Conservation (phyloP, 1,284 basidiomycete species). For the Dichomitus squalens region DNA sequence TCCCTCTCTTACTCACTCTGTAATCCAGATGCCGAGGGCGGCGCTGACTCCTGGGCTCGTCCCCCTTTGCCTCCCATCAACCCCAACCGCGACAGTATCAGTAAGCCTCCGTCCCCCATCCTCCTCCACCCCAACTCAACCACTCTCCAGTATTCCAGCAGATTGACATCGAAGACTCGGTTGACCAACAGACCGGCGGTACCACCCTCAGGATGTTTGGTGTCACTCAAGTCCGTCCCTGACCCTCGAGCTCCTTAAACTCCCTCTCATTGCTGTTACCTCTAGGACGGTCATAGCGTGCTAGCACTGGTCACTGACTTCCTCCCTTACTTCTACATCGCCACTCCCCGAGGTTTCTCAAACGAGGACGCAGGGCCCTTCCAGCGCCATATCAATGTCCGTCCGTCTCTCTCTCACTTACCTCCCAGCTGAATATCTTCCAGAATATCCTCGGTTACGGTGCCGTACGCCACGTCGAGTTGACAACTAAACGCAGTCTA, state of each 20-base stretch:
- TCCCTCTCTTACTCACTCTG: neutral
- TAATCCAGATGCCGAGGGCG: conserved; percentile 63
- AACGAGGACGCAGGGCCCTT: conserved; percentile 70
- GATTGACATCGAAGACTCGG: conserved; percentile 85
- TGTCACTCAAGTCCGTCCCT: conserved; percentile 70
- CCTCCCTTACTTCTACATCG: conserved; percentile 89
- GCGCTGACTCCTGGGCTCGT: conserved; percentile 78
- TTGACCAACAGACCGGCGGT: conserved; percentile 47
- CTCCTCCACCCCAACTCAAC: neutral
- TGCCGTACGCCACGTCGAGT: conserved; percentile 59
- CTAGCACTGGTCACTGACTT: conserved; percentile 82
- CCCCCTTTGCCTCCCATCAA: conserved; percentile 63
- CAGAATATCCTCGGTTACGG: conserved; percentile 37
- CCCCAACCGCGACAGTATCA: conserved; percentile 62
- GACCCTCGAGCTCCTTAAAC: neutral
- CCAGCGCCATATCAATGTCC: conserved; percentile 75
- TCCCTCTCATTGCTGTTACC: neutral
- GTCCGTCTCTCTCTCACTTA: conserved; percentile 27
- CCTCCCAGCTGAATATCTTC: neutral
- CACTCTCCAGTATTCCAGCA: conserved; percentile 80
- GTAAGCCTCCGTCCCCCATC: conserved; percentile 34
- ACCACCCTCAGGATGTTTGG: conserved; percentile 81
- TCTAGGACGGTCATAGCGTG: conserved; percentile 83
- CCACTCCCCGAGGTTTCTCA: conserved; percentile 82
- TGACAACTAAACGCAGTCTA: conserved; percentile 72